Percentiles rank a stretch among this genome's conserved stretches.
phyloP scores from a whole-genome alignment of 805 yeast species.

The Blastobotrys peoriensis region DNA sequence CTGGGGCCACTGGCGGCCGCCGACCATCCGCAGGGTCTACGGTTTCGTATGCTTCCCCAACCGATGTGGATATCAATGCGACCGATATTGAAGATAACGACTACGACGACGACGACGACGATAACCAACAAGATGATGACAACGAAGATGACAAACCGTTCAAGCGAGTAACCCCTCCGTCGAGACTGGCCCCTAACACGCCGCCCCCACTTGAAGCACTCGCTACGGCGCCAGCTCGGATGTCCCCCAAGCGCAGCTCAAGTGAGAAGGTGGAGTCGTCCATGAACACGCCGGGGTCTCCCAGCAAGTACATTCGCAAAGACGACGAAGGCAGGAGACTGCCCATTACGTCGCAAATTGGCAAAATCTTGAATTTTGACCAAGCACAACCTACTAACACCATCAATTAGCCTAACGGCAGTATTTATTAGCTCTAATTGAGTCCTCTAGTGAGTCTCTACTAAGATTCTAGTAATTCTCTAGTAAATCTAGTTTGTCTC shows the following conservation, averaged over 20 bases:
- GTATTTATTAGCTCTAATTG: too few species aligned
- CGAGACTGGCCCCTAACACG: neutral
- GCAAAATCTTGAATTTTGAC: constrained; percentile 13
- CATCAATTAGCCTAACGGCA: too few species aligned
- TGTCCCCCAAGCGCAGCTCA: neutral
- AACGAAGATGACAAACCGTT: neutral
- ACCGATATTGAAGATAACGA: constrained; percentile 9
- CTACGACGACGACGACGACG: constrained; percentile 2
- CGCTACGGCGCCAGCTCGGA: neutral
- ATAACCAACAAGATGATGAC: neutral
- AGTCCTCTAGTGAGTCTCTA: too few species aligned
- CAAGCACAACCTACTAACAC: neutral
- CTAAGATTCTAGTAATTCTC: too few species aligned
- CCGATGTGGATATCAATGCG: constrained; percentile 18
- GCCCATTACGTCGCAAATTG: constrained; percentile 7
- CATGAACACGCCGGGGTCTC: neutral
- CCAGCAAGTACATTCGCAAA: constrained; percentile 15
- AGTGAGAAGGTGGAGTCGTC: neutral
- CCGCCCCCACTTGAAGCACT: neutral
- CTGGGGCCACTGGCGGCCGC: too few species aligned
- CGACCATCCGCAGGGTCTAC: too few species aligned
- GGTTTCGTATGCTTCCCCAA: too few species aligned
- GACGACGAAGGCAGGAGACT: constrained; percentile 8
- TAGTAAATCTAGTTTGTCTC: too few species aligned
- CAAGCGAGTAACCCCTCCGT: neutral